A percentile compares a stretch with the other conserved stretches of the same genome.
Conservation (phyloP, 805 yeast genomes). For the Pichia exigua region DNA sequence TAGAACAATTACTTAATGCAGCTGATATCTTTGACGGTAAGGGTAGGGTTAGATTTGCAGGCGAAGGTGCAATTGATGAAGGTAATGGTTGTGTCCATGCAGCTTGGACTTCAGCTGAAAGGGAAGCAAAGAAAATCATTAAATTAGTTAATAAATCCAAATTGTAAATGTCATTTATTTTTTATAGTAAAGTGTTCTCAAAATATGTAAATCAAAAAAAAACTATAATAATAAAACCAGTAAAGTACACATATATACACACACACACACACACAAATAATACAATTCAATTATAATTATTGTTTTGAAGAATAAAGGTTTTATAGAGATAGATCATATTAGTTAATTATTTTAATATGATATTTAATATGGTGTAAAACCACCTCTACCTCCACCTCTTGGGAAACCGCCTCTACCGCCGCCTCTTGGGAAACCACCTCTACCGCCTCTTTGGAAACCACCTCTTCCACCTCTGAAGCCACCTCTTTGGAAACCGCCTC, state of each 20-base stretch:
- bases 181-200: background rate
- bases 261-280: background rate
- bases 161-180: constrained; percentile 8
- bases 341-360: background rate
- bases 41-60: constrained; percentile 44
- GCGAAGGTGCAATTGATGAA: constrained; percentile 44
- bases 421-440: constrained; percentile 18
- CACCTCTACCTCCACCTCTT: constrained; percentile 10
- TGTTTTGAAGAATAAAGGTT: background rate
- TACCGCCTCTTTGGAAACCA: constrained; percentile 12
- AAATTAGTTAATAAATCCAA: constrained; percentile 19
- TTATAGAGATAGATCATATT: background rate
- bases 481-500: constrained; percentile 24
- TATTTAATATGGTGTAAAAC: constrained; percentile 27
- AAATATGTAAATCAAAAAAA: background rate
- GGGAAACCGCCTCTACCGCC: constrained; percentile 14
- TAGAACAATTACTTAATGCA: constrained; percentile 32
- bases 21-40: constrained; percentile 33
- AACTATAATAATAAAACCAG: background rate
- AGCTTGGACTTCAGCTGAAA: constrained; percentile 42
- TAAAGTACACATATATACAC: background rate
- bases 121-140: constrained; percentile 35
- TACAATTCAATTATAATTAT: background rate
- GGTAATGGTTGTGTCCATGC: constrained; percentile 57
- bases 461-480: constrained; percentile 21